These are phyloP conservation scores for Nevesoporus exiguus DNA, from an alignment of 768 basidiomycete genomes.

Conservation along the genomic window DNA sequence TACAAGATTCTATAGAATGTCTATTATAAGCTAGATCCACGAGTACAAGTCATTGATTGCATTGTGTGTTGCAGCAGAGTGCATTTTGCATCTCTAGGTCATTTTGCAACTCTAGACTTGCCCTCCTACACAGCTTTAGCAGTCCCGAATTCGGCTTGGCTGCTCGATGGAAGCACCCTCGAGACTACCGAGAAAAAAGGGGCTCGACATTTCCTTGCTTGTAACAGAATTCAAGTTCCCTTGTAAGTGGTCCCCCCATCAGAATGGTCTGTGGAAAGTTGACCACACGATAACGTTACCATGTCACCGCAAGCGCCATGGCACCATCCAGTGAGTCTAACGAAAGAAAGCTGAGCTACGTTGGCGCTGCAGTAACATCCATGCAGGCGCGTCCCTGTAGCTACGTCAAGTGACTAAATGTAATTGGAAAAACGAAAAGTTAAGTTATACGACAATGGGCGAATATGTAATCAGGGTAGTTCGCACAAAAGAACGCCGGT, in stretches of 20 bases:
- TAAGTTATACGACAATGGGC: neutral
- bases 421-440: conserved; percentile 14
- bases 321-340: neutral
- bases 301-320: neutral
- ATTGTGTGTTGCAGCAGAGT: too few species aligned
- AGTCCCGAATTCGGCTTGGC: too few species aligned
- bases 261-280: neutral
- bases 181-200: neutral
- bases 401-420: neutral
- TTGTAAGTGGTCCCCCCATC: neutral
- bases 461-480: neutral
- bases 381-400: too few species aligned
- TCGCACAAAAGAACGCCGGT: neutral
- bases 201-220: neutral
- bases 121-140: too few species aligned
- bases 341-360: neutral
- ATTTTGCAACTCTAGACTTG: too few species aligned
- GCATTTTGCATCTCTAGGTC: too few species aligned
- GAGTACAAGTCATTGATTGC: too few species aligned
- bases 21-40: too few species aligned
- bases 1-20: too few species aligned
- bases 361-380: neutral
- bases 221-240: neutral
- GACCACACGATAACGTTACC: neutral
- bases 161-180: too few species aligned